phyloP scores from a whole-genome alignment of 176 grass and related monocot species.

The Carex myosuroides region DNA sequence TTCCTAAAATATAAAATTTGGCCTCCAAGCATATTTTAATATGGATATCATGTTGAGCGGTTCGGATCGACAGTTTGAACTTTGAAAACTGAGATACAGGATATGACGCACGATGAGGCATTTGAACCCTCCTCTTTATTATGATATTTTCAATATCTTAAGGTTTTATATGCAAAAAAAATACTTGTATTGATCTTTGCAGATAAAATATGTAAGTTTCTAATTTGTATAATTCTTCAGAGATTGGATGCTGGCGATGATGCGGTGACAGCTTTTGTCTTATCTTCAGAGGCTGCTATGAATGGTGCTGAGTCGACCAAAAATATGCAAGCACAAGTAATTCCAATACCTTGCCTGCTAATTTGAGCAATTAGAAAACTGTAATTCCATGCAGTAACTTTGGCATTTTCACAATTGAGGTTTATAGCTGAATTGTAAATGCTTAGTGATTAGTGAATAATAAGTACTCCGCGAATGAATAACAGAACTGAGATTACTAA shows the following conservation, averaged over 20 bases:
- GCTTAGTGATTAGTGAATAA: not conserved
- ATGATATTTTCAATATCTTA: not conserved
- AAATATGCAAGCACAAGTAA: conserved; percentile 91
- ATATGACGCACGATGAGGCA: too few species aligned
- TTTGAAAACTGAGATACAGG: too few species aligned
- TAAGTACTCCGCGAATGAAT: not conserved
- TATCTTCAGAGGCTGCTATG: conserved; percentile 82
- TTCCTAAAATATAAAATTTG: too few species aligned
- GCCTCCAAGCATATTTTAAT: too few species aligned
- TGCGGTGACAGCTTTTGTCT: conserved; percentile 60
- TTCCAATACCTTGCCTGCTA: conserved; percentile 4
- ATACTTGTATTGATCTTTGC: not conserved
- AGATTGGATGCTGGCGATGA: conserved; percentile 76
- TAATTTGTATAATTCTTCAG: conserved; percentile 36
- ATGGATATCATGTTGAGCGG: too few species aligned
- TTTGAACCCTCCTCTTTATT: not conserved
- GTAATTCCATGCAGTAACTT: not conserved
- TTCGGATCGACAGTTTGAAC: too few species aligned
- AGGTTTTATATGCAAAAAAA: not conserved
- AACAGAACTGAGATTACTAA: not conserved
- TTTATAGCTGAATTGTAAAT: not conserved
- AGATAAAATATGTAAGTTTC: conserved; percentile 6
- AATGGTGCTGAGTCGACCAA: conserved; percentile 86
- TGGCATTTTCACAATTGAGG: not conserved
- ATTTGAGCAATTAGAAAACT: not conserved